A percentile compares a stretch with the other conserved stretches of the same genome.
Conservation (phyloP, 169 alveolate species). For the Cardiosporidium cionae region DNA sequence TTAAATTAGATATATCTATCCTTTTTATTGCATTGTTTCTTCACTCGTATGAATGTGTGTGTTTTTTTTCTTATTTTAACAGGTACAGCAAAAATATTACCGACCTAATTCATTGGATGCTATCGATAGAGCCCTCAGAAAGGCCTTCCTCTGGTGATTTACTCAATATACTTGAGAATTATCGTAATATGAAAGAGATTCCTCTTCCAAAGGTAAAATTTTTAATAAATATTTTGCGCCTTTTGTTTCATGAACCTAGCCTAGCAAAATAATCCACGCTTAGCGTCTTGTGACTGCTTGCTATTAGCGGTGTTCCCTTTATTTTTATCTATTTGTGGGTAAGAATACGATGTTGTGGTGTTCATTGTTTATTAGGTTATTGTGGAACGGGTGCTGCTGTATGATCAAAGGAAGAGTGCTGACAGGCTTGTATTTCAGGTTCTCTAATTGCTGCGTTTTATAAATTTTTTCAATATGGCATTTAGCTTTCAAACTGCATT, state of each 20-base stretch:
- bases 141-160: neutral
- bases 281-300: neutral
- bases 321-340: neutral
- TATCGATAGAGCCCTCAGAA: neutral
- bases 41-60: too few species aligned
- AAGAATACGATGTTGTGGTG: neutral
- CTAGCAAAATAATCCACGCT: neutral
- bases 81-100: neutral
- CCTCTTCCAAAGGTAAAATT: neutral
- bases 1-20: neutral
- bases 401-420: too few species aligned
- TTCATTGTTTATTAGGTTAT: neutral
- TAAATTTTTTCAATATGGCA: too few species aligned
- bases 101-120: neutral
- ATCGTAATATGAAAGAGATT: neutral
- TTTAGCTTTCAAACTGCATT: too few species aligned
- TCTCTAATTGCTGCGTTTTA: too few species aligned
- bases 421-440: too few species aligned
- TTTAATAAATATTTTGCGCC: neutral
- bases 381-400: too few species aligned
- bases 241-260: neutral
- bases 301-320: neutral
- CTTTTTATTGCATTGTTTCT: too few species aligned
- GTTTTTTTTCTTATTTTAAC: neutral
- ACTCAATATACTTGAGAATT: neutral